These are phyloP conservation scores for Ceratobasidium sp. DNA, from an alignment of 1,284 basidiomycete species.

Conservation along the genomic window DNA sequence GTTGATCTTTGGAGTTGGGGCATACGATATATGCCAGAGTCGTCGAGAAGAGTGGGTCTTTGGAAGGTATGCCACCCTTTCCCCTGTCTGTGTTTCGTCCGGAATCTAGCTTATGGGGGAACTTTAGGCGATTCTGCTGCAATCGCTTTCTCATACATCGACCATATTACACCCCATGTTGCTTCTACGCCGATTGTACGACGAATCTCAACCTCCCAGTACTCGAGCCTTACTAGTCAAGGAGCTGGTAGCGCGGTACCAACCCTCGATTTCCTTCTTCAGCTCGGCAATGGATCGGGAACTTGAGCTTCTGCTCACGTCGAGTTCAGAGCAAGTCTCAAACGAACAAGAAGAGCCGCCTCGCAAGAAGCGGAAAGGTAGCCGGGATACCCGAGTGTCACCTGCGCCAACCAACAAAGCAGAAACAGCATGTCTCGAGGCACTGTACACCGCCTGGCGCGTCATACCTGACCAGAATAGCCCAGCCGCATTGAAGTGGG, in stretches of 20 bases:
- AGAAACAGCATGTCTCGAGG: conserved; percentile 14
- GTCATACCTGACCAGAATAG: conserved; percentile 30
- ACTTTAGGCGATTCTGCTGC: conserved; percentile 60
- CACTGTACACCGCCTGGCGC: conserved; percentile 30
- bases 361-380: neutral
- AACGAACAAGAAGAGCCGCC: neutral
- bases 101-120: neutral
- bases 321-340: neutral
- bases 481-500: conserved; percentile 29
- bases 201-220: conserved; percentile 7
- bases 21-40: conserved; percentile 49
- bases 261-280: conserved; percentile 28
- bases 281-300: conserved; percentile 23
- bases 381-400: no score
- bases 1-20: conserved; percentile 49
- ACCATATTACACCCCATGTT: conserved; percentile 38
- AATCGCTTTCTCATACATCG: conserved; percentile 58
- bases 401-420: neutral
- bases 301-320: neutral
- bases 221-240: conserved; percentile 1
- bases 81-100: neutral
- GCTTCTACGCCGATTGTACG: conserved; percentile 33
- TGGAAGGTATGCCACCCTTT: conserved; percentile 6
- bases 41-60: conserved; percentile 57
- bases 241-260: conserved; percentile 26